A percentile compares a stretch with the other conserved stretches of the same genome.
These are phyloP conservation scores for Apophysomyces sp. DNA, from an alignment of 371 early-diverging fungal genomes.

Conservation along the genomic window DNA sequence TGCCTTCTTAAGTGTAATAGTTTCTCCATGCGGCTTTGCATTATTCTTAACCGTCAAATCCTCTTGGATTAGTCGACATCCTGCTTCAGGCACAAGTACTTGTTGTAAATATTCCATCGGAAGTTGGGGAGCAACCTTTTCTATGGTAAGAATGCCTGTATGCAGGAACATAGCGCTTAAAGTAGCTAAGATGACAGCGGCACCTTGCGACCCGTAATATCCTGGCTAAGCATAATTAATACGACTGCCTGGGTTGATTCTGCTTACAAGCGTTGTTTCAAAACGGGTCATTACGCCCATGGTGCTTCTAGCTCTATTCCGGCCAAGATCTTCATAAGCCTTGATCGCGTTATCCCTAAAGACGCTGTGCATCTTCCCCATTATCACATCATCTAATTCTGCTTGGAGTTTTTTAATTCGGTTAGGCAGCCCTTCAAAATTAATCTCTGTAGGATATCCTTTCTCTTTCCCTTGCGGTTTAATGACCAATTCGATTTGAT, in stretches of 20 bases:
- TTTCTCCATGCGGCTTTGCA: background rate
- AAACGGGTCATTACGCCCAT: conserved; percentile 40
- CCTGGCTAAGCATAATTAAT: conserved; percentile 39
- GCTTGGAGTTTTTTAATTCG: conserved; percentile 26
- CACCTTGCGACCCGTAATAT: conserved; percentile 57
- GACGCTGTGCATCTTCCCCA: conserved; percentile 19
- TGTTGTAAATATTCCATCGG: conserved; percentile 58
- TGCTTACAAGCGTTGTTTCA: conserved; percentile 33
- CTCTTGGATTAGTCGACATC: conserved; percentile 43
- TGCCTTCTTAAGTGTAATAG: conserved; percentile 11
- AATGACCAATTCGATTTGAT: conserved; percentile 39
- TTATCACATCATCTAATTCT: conserved; percentile 42
- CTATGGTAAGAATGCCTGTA: conserved; percentile 24
- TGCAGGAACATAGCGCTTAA: conserved; percentile 24
- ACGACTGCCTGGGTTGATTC: background rate
- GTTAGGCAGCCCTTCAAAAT: conserved; percentile 29
- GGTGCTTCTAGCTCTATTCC: conserved; percentile 46
- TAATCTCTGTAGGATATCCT: conserved; percentile 44
- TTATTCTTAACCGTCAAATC: conserved; percentile 17
- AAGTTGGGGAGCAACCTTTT: conserved; percentile 36
- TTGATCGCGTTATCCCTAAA: conserved; percentile 34
- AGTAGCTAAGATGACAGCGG: conserved; percentile 37
- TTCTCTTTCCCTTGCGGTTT: conserved; percentile 40
- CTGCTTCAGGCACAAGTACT: conserved; percentile 57
- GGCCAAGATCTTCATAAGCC: conserved; percentile 42